phyloP scores from a whole-genome alignment of 495 filamentous ascomycete species.

The Penicillium cosmopolitanum region DNA sequence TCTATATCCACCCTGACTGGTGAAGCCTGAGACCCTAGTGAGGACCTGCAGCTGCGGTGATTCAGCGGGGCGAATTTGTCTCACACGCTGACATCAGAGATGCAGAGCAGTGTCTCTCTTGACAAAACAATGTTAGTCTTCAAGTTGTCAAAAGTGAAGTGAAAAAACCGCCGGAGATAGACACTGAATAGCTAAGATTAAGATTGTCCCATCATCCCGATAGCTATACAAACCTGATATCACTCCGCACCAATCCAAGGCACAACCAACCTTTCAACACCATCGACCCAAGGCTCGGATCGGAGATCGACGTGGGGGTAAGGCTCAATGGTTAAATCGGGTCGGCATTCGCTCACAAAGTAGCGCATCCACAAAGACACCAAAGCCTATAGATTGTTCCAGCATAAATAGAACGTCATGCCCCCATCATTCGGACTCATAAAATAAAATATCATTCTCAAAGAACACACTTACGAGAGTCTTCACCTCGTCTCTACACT shows the following conservation, averaged over 20 bases:
- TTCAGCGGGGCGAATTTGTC: background rate
- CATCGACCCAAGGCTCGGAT: background rate
- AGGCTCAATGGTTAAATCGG: background rate
- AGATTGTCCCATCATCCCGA: background rate
- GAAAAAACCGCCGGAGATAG: background rate
- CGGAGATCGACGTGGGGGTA: constrained; percentile 4
- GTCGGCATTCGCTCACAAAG: background rate
- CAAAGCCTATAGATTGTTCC: background rate
- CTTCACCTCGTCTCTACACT: background rate
- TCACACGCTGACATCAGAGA: constrained; percentile 1
- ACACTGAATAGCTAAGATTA: background rate
- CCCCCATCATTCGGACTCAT: background rate
- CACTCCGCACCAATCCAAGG: background rate
- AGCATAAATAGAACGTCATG: constrained; percentile 9
- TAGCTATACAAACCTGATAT: background rate
- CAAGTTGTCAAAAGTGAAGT: background rate
- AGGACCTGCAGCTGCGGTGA: background rate
- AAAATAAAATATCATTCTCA: background rate
- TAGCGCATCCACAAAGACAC: background rate
- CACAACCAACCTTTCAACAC: background rate
- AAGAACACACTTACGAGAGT: background rate
- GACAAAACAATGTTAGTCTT: background rate
- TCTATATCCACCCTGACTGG: constrained; percentile 1
- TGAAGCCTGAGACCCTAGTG: background rate
- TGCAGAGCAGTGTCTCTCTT: background rate